Conservation (phyloP, 352 stramenopile genomes). For the Hyaloperonospora arabidopsidis region DNA sequence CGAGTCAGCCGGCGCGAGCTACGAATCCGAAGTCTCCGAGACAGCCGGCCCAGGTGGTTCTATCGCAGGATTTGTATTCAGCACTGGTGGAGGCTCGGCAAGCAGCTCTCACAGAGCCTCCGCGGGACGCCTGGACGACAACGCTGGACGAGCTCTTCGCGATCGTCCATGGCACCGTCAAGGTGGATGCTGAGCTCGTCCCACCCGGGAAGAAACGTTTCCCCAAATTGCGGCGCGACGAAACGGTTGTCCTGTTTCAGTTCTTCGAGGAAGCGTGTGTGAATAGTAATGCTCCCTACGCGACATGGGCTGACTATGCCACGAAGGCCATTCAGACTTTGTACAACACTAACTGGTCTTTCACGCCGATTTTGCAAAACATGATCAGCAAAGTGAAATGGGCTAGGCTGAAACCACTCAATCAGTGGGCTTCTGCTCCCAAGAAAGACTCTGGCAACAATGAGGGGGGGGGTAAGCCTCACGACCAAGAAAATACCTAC, state of each 20-base stretch:
- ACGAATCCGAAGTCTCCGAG: too few species aligned
- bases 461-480: too few species aligned
- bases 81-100: too few species aligned
- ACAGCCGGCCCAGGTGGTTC: too few species aligned
- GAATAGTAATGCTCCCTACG: too few species aligned
- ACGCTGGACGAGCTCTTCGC: not conserved
- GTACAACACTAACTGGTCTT: constrained; percentile 1
- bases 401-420: not conserved
- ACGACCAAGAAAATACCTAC: too few species aligned
- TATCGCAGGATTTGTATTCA: too few species aligned
- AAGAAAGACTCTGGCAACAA: too few species aligned
- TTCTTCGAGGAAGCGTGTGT: not conserved
- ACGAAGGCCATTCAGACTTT: not conserved
- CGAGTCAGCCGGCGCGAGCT: too few species aligned
- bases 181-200: not conserved
- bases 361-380: constrained; percentile 1
- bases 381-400: constrained; percentile 1
- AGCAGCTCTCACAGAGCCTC: too few species aligned
- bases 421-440: not conserved
- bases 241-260: not conserved
- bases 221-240: not conserved
- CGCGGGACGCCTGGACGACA: not conserved
- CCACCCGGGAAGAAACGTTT: not conserved
- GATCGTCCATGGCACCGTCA: not conserved
- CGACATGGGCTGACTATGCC: not conserved